phyloP scores from a whole-genome alignment of 2,329 filamentous ascomycete genomes.

The Curvularia eragrostidis region DNA sequence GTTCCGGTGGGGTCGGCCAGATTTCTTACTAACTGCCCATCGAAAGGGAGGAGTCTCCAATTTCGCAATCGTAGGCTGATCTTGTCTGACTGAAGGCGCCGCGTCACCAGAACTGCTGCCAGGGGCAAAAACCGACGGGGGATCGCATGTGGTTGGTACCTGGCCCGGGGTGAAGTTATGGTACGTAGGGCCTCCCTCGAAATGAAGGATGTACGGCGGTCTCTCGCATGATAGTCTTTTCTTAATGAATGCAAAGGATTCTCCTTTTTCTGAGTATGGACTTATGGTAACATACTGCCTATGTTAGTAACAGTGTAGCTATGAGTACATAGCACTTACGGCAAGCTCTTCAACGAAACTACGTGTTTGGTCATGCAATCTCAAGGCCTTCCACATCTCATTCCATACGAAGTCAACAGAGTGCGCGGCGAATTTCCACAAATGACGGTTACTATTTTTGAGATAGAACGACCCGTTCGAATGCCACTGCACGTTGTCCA shows the following conservation, averaged over 20 bases:
- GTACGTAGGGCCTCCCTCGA: conserved; percentile 23
- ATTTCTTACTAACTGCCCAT: conserved; percentile 31
- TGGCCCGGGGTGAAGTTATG: conserved; percentile 13
- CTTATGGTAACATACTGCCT: conserved; percentile 31
- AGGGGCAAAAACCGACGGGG: neutral
- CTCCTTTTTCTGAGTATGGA: conserved; percentile 26
- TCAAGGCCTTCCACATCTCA: conserved; percentile 22
- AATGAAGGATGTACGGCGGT: conserved; percentile 27
- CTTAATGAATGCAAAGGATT: conserved; percentile 39
- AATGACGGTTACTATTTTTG: conserved; percentile 9
- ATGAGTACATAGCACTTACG: conserved; percentile 18
- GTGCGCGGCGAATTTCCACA: conserved; percentile 21
- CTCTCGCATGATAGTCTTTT: conserved; percentile 21
- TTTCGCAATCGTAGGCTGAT: conserved; percentile 4
- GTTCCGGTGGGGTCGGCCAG: conserved; percentile 28
- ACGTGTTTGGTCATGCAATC: neutral
- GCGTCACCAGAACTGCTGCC: too few species aligned
- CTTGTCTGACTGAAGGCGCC: neutral
- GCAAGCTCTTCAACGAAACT: conserved; percentile 25
- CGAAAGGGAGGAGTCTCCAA: conserved; percentile 9
- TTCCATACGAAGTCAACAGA: conserved; percentile 24
- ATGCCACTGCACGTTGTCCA: conserved; percentile 31
- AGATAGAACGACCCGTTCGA: conserved; percentile 31
- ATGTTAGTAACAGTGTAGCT: conserved; percentile 16
- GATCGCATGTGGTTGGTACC: neutral